Conservation (phyloP, 2,329 filamentous ascomycete genomes). For the Rosellinia necatrix region DNA sequence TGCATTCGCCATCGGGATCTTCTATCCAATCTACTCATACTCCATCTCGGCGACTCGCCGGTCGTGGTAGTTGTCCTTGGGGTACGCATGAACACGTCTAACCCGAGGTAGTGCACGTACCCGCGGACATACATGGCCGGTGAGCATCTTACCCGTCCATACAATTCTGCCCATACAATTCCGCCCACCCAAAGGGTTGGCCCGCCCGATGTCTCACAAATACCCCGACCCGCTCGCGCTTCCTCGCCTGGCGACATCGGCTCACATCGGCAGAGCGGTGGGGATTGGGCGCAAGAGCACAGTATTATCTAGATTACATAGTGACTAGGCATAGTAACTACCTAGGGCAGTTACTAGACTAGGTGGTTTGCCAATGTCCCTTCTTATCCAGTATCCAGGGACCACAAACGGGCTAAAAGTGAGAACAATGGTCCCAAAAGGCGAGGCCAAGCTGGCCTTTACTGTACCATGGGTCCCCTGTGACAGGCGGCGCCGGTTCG, state of each 20-base stretch:
- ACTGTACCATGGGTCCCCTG: not conserved
- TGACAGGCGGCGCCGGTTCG: not conserved
- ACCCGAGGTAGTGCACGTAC: too few relatives aligned
- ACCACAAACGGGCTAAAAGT: constrained; percentile 5
- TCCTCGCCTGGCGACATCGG: constrained; percentile 26
- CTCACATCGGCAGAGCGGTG: not conserved
- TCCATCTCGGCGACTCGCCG: too few relatives aligned
- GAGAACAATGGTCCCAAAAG: not conserved
- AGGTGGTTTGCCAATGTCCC: too few relatives aligned
- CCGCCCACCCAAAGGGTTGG: not conserved
- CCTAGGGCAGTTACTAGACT: too few relatives aligned
- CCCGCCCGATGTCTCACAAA: constrained; percentile 18
- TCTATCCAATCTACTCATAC: too few relatives aligned
- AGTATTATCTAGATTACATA: constrained; percentile 10
- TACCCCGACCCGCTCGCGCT: constrained; percentile 19
- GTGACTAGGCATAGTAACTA: not conserved
- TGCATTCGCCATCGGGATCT: too few relatives aligned
- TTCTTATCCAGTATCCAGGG: too few relatives aligned
- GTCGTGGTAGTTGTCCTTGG: too few relatives aligned
- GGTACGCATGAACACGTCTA: too few relatives aligned
- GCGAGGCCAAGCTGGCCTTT: constrained; percentile 16
- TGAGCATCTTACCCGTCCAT: not conserved
- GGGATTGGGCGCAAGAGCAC: not conserved
- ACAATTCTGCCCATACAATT: not conserved
- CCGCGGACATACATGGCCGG: not conserved